phyloP scores from a whole-genome alignment of 1,284 basidiomycete genomes.

The Volvariella volvacea region DNA sequence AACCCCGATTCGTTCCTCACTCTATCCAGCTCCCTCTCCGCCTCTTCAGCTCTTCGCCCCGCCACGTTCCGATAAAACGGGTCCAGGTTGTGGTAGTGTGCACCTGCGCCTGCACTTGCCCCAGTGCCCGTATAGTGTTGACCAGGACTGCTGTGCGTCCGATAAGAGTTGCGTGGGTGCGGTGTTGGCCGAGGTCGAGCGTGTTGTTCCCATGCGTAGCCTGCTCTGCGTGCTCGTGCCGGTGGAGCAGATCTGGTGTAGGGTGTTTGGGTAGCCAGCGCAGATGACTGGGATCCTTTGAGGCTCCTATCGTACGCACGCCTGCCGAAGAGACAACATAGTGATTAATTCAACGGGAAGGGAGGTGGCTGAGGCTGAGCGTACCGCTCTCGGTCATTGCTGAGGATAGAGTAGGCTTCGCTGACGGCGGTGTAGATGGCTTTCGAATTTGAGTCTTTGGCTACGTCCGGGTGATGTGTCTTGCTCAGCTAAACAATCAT shows the following conservation, averaged over 20 bases:
- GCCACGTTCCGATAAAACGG: slow-evolving; percentile 9
- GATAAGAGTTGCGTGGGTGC: slow-evolving; percentile 8
- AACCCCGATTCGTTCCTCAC: slow-evolving; percentile 23
- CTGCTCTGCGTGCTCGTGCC: slow-evolving; percentile 21
- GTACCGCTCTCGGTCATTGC: slow-evolving; percentile 34
- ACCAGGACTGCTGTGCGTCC: background rate
- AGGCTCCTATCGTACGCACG: slow-evolving; percentile 34
- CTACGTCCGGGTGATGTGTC: slow-evolving; percentile 38
- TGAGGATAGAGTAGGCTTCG: slow-evolving; percentile 35
- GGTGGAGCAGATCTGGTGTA: slow-evolving; percentile 22
- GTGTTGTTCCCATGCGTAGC: slow-evolving; percentile 28
- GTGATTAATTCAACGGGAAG: background rate
- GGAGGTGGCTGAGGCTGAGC: slow-evolving; percentile 1
- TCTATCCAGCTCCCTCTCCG: slow-evolving; percentile 21
- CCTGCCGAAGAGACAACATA: slow-evolving; percentile 14
- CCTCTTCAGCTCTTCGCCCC: slow-evolving; percentile 19
- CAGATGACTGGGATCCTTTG: slow-evolving; percentile 6
- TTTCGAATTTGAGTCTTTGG: slow-evolving; percentile 31
- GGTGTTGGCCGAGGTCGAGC: slow-evolving; percentile 12
- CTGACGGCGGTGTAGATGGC: slow-evolving; percentile 29
- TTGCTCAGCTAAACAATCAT: slow-evolving; percentile 30
- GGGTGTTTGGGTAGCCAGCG: slow-evolving; percentile 11
- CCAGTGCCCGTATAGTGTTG: background rate
- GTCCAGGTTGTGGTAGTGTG: slow-evolving; percentile 9
- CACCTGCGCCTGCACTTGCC: slow-evolving; percentile 7